phyloP scores from a whole-genome alignment of 2,329 filamentous ascomycete genomes.

The Dactylellina drechsleri region DNA sequence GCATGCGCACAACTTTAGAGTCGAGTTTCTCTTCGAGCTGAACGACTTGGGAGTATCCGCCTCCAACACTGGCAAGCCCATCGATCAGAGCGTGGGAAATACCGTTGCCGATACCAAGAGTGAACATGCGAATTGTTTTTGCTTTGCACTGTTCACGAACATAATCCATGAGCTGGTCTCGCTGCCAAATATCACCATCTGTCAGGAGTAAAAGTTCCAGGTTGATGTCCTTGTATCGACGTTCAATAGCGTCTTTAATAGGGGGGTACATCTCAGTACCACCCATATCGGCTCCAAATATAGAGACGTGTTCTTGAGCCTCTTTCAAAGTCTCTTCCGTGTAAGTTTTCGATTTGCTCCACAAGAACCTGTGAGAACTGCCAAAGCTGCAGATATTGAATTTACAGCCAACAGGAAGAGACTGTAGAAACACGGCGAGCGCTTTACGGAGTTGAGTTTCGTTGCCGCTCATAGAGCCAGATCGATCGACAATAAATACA shows the following conservation, averaged over 20 bases:
- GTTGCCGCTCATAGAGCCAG: slow-evolving; percentile 71
- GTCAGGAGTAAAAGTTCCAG: slow-evolving; percentile 69
- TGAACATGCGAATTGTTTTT: slow-evolving; percentile 66
- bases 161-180: slow-evolving; percentile 64
- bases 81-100: slow-evolving; percentile 69
- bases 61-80: slow-evolving; percentile 67
- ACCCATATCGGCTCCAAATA: slow-evolving; percentile 65
- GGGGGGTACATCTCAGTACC: slow-evolving; percentile 68
- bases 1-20: slow-evolving; percentile 76
- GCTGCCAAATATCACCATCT: slow-evolving; percentile 68
- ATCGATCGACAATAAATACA: slow-evolving; percentile 77
- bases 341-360: slow-evolving; percentile 65
- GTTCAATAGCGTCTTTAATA: slow-evolving; percentile 61
- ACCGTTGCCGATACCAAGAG: slow-evolving; percentile 67
- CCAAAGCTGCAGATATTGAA: slow-evolving; percentile 80
- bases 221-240: slow-evolving; percentile 60
- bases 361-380: slow-evolving; percentile 64
- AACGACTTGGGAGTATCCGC: slow-evolving; percentile 72
- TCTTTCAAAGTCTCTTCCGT: slow-evolving; percentile 63
- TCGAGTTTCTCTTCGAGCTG: slow-evolving; percentile 73
- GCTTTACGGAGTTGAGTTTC: slow-evolving; percentile 68
- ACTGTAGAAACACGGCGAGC: slow-evolving; percentile 73
- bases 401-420: slow-evolving; percentile 71
- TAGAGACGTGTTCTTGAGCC: slow-evolving; percentile 64
- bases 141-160: slow-evolving; percentile 61